These are phyloP conservation scores for Hibiscus tridactylites DNA, from an alignment of 345 rosid genomes.

Conservation along the genomic window DNA sequence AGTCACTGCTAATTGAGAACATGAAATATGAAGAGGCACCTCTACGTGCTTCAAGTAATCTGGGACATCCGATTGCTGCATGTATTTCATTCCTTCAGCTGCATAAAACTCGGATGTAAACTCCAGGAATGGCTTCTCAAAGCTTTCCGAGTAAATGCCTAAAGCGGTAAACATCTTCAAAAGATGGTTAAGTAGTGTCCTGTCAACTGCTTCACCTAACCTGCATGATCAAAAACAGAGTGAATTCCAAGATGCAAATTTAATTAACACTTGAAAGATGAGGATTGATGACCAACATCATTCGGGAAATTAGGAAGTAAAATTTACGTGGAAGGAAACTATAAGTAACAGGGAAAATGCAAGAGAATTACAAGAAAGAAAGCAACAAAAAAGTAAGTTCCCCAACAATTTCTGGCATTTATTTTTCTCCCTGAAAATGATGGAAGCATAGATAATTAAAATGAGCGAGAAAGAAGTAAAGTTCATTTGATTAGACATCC, in stretches of 20 bases:
- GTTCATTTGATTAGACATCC: background rate
- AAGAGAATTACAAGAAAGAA: background rate
- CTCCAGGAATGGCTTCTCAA: slow-evolving; percentile 91
- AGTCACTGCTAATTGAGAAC: background rate
- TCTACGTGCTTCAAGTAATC: slow-evolving; percentile 97
- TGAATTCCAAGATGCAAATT: background rate
- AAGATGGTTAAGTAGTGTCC: slow-evolving; percentile 83
- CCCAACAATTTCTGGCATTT: background rate
- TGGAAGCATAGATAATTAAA: background rate
- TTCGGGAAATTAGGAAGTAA: background rate
- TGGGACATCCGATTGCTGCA: slow-evolving; percentile 96
- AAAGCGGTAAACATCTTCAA: slow-evolving; percentile 97
- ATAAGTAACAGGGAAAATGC: background rate
- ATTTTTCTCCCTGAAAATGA: background rate
- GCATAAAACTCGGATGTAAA: slow-evolving; percentile 95
- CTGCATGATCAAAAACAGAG: slow-evolving; percentile 37
- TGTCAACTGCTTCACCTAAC: slow-evolving; percentile 86
- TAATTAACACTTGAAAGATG: slow-evolving; percentile 5
- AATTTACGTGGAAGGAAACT: background rate
- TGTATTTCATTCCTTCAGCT: slow-evolving; percentile 91
- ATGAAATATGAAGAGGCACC: slow-evolving; percentile 33
- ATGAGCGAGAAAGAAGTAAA: no score
- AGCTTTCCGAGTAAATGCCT: slow-evolving; percentile 89
- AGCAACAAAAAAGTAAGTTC: background rate
- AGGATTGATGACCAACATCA: background rate